Conservation (phyloP, 805 yeast species). For the Babjeviella inositovora region DNA sequence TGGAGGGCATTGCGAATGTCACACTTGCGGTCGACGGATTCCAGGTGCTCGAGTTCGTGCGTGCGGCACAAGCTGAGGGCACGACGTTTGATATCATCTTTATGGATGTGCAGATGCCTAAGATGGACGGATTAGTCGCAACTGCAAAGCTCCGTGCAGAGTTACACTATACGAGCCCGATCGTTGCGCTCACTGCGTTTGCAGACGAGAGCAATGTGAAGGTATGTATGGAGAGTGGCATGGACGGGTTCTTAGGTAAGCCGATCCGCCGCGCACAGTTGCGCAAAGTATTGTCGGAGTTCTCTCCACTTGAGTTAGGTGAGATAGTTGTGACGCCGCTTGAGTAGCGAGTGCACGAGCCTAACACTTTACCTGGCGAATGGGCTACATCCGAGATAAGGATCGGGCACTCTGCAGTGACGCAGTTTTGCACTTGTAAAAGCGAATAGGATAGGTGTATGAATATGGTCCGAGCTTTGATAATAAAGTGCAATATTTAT, state of each 20-base stretch:
- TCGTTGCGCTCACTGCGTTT: conserved; percentile 89
- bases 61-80: conserved; percentile 21
- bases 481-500: no score
- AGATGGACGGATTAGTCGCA: conserved; percentile 76
- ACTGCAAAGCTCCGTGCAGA: conserved; percentile 58
- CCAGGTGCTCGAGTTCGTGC: conserved; percentile 65
- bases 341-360: no score
- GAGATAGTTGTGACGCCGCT: no score
- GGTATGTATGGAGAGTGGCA: conserved; percentile 79
- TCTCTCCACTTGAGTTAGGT: no score
- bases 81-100: conserved; percentile 56
- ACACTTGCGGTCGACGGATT: conserved; percentile 81
- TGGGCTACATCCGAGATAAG: no score
- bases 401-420: no score
- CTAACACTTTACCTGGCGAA: no score
- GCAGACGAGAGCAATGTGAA: conserved; percentile 85
- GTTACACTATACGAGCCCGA: conserved; percentile 48
- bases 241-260: conserved; percentile 82
- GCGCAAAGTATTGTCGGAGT: conserved; percentile 34
- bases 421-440: no score
- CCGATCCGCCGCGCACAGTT: conserved; percentile 68
- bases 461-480: no score
- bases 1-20: conserved; percentile 66
- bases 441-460: no score
- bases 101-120: conserved; percentile 98